Evolutionary conservation across 2,329 filamentous ascomycete species (phyloP).

Genomic region (Xylariaceae sp.): DNA sequence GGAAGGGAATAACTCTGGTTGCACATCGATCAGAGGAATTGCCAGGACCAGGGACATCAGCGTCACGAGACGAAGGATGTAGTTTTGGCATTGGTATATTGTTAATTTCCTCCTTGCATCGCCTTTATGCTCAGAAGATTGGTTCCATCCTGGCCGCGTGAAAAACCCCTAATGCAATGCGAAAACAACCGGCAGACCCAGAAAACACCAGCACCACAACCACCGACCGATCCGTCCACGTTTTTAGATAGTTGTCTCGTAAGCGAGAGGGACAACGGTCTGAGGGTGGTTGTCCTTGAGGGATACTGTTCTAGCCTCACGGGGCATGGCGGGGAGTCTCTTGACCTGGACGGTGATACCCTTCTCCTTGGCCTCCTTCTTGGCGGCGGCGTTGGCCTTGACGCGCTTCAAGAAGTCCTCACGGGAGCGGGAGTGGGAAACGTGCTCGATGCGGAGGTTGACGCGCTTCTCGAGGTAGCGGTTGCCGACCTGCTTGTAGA

Average conservation of each 20-base stretch:
- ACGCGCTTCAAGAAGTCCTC: conserved; percentile 22
- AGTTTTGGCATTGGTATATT: conserved; percentile 26
- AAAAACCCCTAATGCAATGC: conserved; percentile 31
- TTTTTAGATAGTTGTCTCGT: conserved; percentile 93
- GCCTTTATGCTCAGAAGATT: conserved; percentile 28
- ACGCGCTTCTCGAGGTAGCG: conserved; percentile 99
- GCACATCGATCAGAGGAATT: background rate
- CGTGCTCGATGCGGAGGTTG: conserved; percentile 98
- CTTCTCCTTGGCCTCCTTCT: conserved; percentile 86
- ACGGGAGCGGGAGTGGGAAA: conserved; percentile 86
- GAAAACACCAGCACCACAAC: conserved; percentile 23
- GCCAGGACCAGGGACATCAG: conserved; percentile 1
- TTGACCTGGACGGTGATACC: conserved; percentile 88
- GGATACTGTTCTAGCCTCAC: conserved; percentile 74
- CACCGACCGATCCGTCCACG: conserved; percentile 17
- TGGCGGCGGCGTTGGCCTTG: conserved; percentile 66
- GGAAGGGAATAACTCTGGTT: background rate
- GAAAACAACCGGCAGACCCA: conserved; percentile 32
- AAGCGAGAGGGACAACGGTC: conserved; percentile 85
- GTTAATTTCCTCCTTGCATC: conserved; percentile 26
- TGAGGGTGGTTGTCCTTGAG: conserved; percentile 80
- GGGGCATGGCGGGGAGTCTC: conserved; percentile 76
- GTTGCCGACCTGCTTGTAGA: conserved; percentile 99
- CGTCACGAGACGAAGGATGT: conserved; percentile 1
- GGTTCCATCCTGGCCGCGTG: conserved; percentile 27